Evolutionary conservation across 106 monocot species (phyloP), one percentile per base, ranked within the genome.

Genomic region (Dioscorea zingiberensis): DNA sequence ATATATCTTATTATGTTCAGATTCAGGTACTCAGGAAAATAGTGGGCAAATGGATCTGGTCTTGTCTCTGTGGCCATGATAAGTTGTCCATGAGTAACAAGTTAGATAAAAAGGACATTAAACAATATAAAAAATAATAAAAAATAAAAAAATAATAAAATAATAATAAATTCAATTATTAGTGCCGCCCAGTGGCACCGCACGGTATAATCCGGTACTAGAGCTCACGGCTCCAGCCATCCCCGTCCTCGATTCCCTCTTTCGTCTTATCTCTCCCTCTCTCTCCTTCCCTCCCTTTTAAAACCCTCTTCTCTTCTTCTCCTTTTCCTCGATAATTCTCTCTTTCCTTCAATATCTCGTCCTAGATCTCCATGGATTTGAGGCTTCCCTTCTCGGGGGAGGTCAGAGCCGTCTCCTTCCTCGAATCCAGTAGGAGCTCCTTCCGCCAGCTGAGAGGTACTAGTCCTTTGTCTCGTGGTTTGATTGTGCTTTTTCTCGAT

Each of bases 361-460:
- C 15, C 3, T 51, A 4, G 51, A 19, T 19, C 18, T 38, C 38
- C 47, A 83, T 87, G 87, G 68, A 76, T 27, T 67, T 87, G 56
- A 83, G 62, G 71, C 66, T 83, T 16, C 53, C 73, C 2, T 10
- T 82, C 11, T 54, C 54, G 22, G 80, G 69, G 5, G 83, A 87
- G 26, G 48, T 87, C 18, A 74, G 73, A 17, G 62, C 54, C 10
- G 32, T 77, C 7, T 79, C 80, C 23, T 83, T 87, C 68, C 48
- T 83, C 70, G 83, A 80, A 53, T 71, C 80, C 60, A 67, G 62
- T 25, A 70, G 66, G 25, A 69, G 60, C 25, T 13, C 70, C 65
- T 66, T 32, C 58, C 44, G 62, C 62, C 83, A 66, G 44, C 60
- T 74, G 58, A 83, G 64, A 87, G 83, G 83, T 87, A 32, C 7